Percentiles rank a stretch among this genome's conserved stretches.
These are phyloP conservation scores for Sarocladium strictum DNA, from an alignment of 2,329 filamentous ascomycete species.

Conservation along the genomic window DNA sequence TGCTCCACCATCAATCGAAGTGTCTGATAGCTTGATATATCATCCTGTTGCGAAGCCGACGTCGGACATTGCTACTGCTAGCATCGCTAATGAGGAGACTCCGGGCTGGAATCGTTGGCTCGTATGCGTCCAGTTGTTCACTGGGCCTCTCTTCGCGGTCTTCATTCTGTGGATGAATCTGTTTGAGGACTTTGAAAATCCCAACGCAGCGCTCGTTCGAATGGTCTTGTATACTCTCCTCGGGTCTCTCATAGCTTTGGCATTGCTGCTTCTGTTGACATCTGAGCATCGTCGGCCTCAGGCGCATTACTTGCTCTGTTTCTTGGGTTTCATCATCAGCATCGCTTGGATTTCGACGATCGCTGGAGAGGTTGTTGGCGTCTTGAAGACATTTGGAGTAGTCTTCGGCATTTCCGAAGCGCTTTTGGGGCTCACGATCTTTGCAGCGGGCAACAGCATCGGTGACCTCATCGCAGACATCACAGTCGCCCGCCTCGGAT, in stretches of 20 bases:
- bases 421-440: slow-evolving; percentile 88
- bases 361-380: slow-evolving; percentile 89
- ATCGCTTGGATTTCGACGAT: slow-evolving; percentile 97
- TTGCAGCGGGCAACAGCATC: slow-evolving; percentile 91
- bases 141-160: slow-evolving; percentile 77
- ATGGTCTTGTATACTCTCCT: slow-evolving; percentile 61
- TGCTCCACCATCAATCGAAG: slow-evolving; percentile 18
- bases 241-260: slow-evolving; percentile 61
- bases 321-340: slow-evolving; percentile 83
- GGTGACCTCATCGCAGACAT: slow-evolving; percentile 93
- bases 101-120: slow-evolving; percentile 89
- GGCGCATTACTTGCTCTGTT: slow-evolving; percentile 75
- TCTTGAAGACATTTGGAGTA: slow-evolving; percentile 88
- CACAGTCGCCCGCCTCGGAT: slow-evolving; percentile 86
- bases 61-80: slow-evolving; percentile 9
- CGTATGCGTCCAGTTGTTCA: slow-evolving; percentile 76
- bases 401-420: slow-evolving; percentile 92
- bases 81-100: slow-evolving; percentile 30
- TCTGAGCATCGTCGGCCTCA: slow-evolving; percentile 59
- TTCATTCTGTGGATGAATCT: slow-evolving; percentile 69
- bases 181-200: slow-evolving; percentile 49
- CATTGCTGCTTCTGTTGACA: slow-evolving; percentile 62
- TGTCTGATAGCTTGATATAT: not conserved
- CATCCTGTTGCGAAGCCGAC: not conserved
- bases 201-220: slow-evolving; percentile 44